A percentile compares a stretch with the other conserved stretches of the same genome.
These are phyloP conservation scores for Termitomyces eurrhizus DNA, from an alignment of 768 basidiomycete genomes.

Conservation along the genomic window DNA sequence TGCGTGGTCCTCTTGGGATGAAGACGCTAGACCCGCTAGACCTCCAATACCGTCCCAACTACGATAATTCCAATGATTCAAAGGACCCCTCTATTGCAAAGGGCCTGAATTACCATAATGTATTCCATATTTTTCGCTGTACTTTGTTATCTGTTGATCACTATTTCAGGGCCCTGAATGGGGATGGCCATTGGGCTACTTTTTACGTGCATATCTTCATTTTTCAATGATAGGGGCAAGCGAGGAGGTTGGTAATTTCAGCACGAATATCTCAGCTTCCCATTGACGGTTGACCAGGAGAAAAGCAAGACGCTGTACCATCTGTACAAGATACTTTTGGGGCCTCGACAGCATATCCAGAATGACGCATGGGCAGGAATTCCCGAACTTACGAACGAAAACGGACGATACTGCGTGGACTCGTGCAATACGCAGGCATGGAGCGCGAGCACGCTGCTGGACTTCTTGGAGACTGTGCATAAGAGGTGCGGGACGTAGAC, in stretches of 20 bases:
- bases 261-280: neutral
- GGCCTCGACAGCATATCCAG: slow-evolving; percentile 68
- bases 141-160: slow-evolving; percentile 11
- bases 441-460: slow-evolving; percentile 90
- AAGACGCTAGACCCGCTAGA: slow-evolving; percentile 91
- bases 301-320: slow-evolving; percentile 70
- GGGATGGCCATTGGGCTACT: slow-evolving; percentile 96
- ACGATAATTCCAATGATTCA: slow-evolving; percentile 93
- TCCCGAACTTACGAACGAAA: slow-evolving; percentile 87
- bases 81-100: slow-evolving; percentile 83
- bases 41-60: slow-evolving; percentile 83
- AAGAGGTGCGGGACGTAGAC: slow-evolving; percentile 18
- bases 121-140: slow-evolving; percentile 27
- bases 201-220: slow-evolving; percentile 87
- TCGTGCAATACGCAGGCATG: slow-evolving; percentile 95
- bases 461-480: slow-evolving; percentile 80
- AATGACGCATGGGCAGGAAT: slow-evolving; percentile 89
- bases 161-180: slow-evolving; percentile 77
- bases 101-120: slow-evolving; percentile 93
- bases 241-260: slow-evolving; percentile 49
- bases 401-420: slow-evolving; percentile 80
- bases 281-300: slow-evolving; percentile 42
- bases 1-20: slow-evolving; percentile 93
- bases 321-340: slow-evolving; percentile 69
- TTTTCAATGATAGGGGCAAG: slow-evolving; percentile 73